Conservation (phyloP, 768 basidiomycete species). For the Boletus pseudopeckii region DNA sequence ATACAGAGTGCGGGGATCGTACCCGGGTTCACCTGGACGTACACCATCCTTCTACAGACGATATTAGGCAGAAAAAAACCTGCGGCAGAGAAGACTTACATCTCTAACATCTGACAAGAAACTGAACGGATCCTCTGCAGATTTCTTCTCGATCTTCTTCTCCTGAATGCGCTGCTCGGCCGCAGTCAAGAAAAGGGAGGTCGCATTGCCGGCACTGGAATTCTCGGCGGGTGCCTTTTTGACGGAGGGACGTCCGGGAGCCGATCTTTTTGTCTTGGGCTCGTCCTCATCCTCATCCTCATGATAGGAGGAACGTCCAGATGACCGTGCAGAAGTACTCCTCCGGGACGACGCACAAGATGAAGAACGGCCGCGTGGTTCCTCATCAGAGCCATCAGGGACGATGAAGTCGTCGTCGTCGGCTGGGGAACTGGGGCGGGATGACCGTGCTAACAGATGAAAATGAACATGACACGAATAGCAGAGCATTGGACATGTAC, state of each 20-base stretch:
- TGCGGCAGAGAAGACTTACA: conserved; percentile 37
- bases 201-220: conserved; percentile 29
- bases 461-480: conserved; percentile 7
- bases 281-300: conserved; percentile 32
- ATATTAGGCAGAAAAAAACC: neutral
- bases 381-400: conserved; percentile 61
- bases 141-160: conserved; percentile 81
- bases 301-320: conserved; percentile 34
- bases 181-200: conserved; percentile 66
- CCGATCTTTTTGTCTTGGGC: conserved; percentile 37
- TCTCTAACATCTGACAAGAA: conserved; percentile 75
- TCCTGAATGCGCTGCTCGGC: conserved; percentile 75
- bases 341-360: conserved; percentile 50
- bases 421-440: conserved; percentile 38
- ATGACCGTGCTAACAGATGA: conserved; percentile 37
- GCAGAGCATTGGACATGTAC: conserved; percentile 7
- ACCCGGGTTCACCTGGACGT: conserved; percentile 75
- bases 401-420: conserved; percentile 76
- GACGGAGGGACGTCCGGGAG: conserved; percentile 32
- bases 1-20: conserved; percentile 85
- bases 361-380: conserved; percentile 44
- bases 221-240: conserved; percentile 29
- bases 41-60: conserved; percentile 69
- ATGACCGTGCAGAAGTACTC: conserved; percentile 31
- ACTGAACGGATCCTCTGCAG: conserved; percentile 68